Conservation (phyloP, 1,284 basidiomycete genomes). For the Trametes versicolor region DNA sequence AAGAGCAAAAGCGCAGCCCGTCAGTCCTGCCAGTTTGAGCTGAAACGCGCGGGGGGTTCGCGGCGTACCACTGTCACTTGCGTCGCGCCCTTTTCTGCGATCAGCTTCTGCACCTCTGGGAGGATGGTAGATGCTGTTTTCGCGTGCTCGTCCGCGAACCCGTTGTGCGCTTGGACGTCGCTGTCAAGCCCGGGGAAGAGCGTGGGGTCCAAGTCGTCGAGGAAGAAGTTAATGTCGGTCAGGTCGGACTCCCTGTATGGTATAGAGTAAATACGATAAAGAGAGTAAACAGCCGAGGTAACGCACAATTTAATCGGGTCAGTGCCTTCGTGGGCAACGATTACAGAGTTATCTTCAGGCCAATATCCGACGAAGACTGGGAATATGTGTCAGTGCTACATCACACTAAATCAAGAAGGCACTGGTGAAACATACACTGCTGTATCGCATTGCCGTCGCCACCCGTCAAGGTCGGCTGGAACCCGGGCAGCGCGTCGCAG, state of each 20-base stretch:
- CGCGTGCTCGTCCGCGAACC: conserved; percentile 59
- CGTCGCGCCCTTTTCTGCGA: conserved; percentile 45
- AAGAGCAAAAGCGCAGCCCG: background rate
- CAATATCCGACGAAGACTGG: conserved; percentile 59
- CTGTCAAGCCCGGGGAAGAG: conserved; percentile 59
- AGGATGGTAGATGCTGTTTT: conserved; percentile 51
- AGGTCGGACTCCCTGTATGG: conserved; percentile 51
- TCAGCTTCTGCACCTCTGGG: conserved; percentile 48
- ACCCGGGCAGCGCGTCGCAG: conserved; percentile 54
- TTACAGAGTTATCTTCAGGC: conserved; percentile 55
- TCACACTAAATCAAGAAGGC: background rate
- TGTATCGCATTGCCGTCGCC: conserved; percentile 58
- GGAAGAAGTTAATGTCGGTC: conserved; percentile 55
- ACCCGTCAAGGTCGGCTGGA: conserved; percentile 54
- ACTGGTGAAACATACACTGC: conserved; percentile 49
- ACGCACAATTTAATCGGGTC: conserved; percentile 56
- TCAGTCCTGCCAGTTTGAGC: background rate
- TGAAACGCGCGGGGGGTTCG: background rate
- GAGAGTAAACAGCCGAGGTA: background rate
- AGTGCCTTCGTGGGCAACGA: conserved; percentile 62
- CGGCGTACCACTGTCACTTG: conserved; percentile 49
- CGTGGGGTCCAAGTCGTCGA: conserved; percentile 46
- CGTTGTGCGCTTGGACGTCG: conserved; percentile 54
- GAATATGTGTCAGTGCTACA: background rate
- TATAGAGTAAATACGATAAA: background rate